Base-by-base conservation (phyloP, 805 yeast species). In the Candida lessepsii region DNA sequence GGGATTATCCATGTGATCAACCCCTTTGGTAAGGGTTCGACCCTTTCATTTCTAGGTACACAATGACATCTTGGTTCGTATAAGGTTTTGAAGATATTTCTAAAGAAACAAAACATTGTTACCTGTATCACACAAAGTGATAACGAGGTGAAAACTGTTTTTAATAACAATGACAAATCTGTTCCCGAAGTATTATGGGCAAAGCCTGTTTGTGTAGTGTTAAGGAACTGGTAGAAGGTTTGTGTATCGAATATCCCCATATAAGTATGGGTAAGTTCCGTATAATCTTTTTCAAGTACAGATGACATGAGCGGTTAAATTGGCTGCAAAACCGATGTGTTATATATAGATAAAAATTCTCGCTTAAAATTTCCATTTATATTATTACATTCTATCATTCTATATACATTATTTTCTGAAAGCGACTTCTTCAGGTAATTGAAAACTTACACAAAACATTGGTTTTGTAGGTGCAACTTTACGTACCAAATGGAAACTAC, bases 401-500 rank as follows among this genome's bases (percentile, higher is more conserved):
- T 20, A 21, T 19, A 6, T 30, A 30, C 23, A 30, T 20, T 9
- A 9, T 29, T 52, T 48, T 46, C 50, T 58, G 39, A 81, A 81
- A 6, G 85, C 87, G 39, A 83, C 80, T 42, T 73, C 78, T 49
- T 70, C 72, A 0, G 95, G 95, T 23, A 93, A 70, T 52, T 61
- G 60, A 61, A 90, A 90, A 5, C 89, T 71, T 3, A 88, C 85
- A 63, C 97, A 88, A 58, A 78, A 90, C 99, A 93, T 93, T 24
- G 91, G 91, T 57, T 93, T 93, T 5, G 97, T 87, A 3, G 99
- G 99, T 1, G 99, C 91, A 6, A 93, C 99, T 58, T 81, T 83
- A 57, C 99, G 79, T 8, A 93, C 99, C 48, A 83, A 66, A 54
- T 91, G 98, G 62, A 91, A 85, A 0, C 63, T 54, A 27, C 85